Evolutionary conservation across 73 alveolate genomes (phyloP), one percentile per base, ranked within the genome.

Genomic region (Blepharisma japonicum): DNA sequence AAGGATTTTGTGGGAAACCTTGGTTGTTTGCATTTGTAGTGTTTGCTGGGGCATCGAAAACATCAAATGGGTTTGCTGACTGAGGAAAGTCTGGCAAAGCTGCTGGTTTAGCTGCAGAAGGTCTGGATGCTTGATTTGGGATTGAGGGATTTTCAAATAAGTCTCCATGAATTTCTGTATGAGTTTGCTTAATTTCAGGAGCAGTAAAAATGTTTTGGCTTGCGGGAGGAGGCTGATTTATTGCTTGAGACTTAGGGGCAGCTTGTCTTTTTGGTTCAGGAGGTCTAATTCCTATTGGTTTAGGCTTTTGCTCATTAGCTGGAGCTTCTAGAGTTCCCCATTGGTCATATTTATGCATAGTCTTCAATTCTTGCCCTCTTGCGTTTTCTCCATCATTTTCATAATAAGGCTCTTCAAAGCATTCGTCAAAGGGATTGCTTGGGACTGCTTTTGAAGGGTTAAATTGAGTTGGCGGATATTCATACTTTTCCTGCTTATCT

Each of bases 121-220:
- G n/a, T 4, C 4, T 53, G 23, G 23, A 11, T 53, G n/a, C 27
- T 61, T 61, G 38, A 61, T 25, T 61, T 8, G 74, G 74, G 0
- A 14, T 61, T 25, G 74, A 61, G 3, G 74, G 74, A 25, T 61
- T 61, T 20, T 61, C 74, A 61, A 61, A 61, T 9, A 61, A 25
- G 23, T 61, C 46, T 61, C 74, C 74, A n/a, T n/a, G 47, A 61
- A 61, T n/a, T 18, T 61, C 18, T 14, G 74, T 61, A 1, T 5
- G 14, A 20, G 47, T 39, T 14, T n/a, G 74, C 23, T 61, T n/a
- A 20, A 61, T 14, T 20, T 61, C 74, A 18, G 74, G 74, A 20
- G 74, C 49, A 2, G 14, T n/a, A 61, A 61, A 61, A 25, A 61
- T 25, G n/a, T 39, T 39, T 25, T 61, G 74, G 14, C 74, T 25